A percentile compares a stretch with the other conserved stretches of the same genome.
phyloP scores from a whole-genome alignment of 73 alveolate genomes.

The Paramecium biaurelia region DNA sequence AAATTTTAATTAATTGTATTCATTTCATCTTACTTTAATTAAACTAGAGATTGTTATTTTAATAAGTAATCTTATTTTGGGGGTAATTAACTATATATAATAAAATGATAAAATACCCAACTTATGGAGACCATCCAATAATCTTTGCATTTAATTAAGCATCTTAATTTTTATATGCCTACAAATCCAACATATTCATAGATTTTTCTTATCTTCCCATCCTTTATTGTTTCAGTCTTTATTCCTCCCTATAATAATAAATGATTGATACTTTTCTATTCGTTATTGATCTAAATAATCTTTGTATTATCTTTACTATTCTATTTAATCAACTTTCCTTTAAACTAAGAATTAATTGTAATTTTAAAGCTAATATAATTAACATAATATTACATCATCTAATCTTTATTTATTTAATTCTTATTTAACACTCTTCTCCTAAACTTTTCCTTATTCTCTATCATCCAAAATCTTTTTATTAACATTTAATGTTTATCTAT shows the following conservation, averaged over 20 bases:
- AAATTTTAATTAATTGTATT: background rate
- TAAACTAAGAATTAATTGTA: background rate
- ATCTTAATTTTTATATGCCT: conserved; percentile 27
- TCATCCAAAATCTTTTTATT: background rate
- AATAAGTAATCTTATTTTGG: conserved; percentile 7
- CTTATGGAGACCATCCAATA: conserved; percentile 52
- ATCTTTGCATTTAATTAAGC: conserved; percentile 18
- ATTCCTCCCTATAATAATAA: background rate
- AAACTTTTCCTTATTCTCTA: background rate
- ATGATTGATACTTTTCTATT: background rate
- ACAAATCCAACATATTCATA: conserved; percentile 47
- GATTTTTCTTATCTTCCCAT: conserved; percentile 51
- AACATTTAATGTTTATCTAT: background rate
- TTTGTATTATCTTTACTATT: conserved; percentile 13
- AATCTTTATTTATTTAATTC: conserved; percentile 42
- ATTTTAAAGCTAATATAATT: background rate
- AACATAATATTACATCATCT: background rate
- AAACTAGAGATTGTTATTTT: background rate
- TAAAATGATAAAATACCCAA: background rate
- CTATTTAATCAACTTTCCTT: background rate
- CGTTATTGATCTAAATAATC: conserved; percentile 39
- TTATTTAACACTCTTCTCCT: conserved; percentile 24
- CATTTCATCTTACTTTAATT: background rate
- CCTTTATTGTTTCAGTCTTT: conserved; percentile 6
- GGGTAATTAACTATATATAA: conserved; percentile 8